A percentile compares a stretch with the other conserved stretches of the same genome.
phyloP scores from a whole-genome alignment of 805 yeast species.

The Grigorovia jiainica region DNA sequence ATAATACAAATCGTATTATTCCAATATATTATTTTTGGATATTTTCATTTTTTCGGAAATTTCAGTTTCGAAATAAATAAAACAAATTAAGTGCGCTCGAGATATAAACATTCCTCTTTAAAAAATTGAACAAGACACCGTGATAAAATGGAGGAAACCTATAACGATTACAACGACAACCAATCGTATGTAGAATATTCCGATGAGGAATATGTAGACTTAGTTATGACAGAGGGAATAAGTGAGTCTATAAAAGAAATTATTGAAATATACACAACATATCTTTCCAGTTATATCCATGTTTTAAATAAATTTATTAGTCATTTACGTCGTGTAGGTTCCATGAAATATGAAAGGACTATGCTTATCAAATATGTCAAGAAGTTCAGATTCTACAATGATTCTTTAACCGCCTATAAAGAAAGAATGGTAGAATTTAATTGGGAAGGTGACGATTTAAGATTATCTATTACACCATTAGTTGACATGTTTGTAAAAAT shows the following conservation, averaged over 20 bases:
- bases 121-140: too few relatives aligned
- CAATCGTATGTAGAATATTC: not conserved
- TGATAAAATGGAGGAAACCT: too few relatives aligned
- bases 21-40: too few relatives aligned
- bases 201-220: not conserved
- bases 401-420: slow-evolving; percentile 12
- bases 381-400: slow-evolving; percentile 27
- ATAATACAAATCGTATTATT: too few relatives aligned
- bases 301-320: slow-evolving; percentile 26
- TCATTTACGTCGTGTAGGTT: slow-evolving; percentile 22
- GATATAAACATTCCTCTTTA: too few relatives aligned
- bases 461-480: slow-evolving; percentile 11
- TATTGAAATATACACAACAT: slow-evolving; percentile 13
- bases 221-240: slow-evolving; percentile 7
- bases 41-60: too few relatives aligned
- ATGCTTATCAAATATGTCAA: slow-evolving; percentile 28
- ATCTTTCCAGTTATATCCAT: slow-evolving; percentile 23
- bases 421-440: not conserved
- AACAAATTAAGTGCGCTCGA: too few relatives aligned
- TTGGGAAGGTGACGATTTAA: slow-evolving; percentile 2
- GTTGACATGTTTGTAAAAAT: slow-evolving; percentile 19
- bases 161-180: too few relatives aligned
- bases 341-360: slow-evolving; percentile 26
- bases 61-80: too few relatives aligned
- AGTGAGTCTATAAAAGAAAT: slow-evolving; percentile 7